These are phyloP conservation scores for Cronartium quercuum DNA, from an alignment of 1,284 basidiomycete genomes.

Conservation along the genomic window DNA sequence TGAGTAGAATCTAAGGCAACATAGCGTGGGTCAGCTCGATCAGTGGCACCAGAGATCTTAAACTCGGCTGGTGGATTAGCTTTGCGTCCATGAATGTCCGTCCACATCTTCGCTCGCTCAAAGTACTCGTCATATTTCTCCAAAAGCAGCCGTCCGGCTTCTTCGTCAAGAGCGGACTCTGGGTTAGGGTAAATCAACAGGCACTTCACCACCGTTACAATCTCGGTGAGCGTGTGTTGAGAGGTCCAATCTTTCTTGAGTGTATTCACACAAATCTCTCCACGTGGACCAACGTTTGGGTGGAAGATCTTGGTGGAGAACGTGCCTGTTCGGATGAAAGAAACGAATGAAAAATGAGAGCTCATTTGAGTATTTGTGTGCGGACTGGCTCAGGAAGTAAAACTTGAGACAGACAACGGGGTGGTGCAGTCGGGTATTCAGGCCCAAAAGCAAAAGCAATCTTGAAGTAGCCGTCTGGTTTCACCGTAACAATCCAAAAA, in stretches of 20 bases:
- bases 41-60: background rate
- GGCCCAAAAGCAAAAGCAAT: constrained; percentile 75
- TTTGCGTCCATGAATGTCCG: constrained; percentile 72
- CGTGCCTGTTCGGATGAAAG: constrained; percentile 58
- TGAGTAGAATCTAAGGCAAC: too few species aligned
- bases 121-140: constrained; percentile 83
- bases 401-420: constrained; percentile 65
- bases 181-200: constrained; percentile 93
- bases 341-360: background rate
- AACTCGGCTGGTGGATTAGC: constrained; percentile 42
- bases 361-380: background rate
- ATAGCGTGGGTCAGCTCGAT: background rate
- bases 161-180: constrained; percentile 88
- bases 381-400: background rate
- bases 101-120: constrained; percentile 70
- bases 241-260: constrained; percentile 95
- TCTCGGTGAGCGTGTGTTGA: constrained; percentile 81
- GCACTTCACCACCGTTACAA: constrained; percentile 79
- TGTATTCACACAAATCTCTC: constrained; percentile 95
- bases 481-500: background rate
- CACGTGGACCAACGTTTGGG: constrained; percentile 79
- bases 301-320: constrained; percentile 92
- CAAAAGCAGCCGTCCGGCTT: constrained; percentile 80
- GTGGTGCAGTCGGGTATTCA: constrained; percentile 82
- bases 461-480: constrained; percentile 73